phyloP scores from a whole-genome alignment of 73 alveolate genomes.

The Symbiodinium pilosum region DNA sequence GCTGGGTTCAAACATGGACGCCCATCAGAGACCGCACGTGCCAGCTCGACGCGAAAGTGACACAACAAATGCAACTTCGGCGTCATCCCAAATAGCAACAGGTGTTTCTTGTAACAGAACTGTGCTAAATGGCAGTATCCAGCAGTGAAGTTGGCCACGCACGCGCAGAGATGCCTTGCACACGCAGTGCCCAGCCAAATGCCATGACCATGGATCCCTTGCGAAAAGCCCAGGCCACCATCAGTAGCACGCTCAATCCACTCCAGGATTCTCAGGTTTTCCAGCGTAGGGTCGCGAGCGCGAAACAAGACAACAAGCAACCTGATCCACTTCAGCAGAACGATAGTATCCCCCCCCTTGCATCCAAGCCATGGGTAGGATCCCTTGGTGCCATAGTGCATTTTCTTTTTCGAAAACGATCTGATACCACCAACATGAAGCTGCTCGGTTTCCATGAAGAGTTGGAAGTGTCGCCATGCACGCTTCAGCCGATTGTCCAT shows the following conservation, averaged over 20 bases:
- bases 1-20: not conserved
- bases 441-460: not conserved
- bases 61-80: constrained; percentile 28
- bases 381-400: not conserved
- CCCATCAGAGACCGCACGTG: not conserved
- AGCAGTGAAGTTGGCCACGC: not conserved
- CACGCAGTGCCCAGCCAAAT: not conserved
- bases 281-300: not conserved
- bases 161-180: not conserved
- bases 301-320: not conserved
- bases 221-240: not conserved
- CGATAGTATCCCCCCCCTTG: constrained; percentile 21
- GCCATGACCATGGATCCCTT: constrained; percentile 22
- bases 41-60: not conserved
- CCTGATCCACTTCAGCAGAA: not conserved
- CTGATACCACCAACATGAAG: not conserved
- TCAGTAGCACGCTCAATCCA: not conserved
- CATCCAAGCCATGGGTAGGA: constrained; percentile 32
- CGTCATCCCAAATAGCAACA: not conserved
- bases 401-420: not conserved
- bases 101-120: too few species aligned
- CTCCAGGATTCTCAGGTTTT: too few species aligned
- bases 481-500: not conserved
- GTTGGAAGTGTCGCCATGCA: not conserved
- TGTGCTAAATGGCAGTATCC: constrained; percentile 2